Base-by-base conservation (phyloP, 768 basidiomycete species). In the Tricholoma terreum region DNA sequence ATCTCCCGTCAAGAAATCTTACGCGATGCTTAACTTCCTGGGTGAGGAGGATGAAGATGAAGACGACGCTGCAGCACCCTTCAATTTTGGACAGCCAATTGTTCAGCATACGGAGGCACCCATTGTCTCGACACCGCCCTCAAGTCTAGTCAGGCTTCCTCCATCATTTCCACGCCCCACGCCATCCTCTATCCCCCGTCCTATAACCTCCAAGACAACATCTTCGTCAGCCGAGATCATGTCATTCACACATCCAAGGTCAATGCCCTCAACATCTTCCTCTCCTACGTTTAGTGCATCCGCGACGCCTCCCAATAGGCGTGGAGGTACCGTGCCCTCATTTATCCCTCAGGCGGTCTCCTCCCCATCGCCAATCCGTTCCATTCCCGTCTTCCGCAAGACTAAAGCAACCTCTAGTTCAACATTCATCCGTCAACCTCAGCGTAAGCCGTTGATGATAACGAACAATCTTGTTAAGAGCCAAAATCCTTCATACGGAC, bases 341-440 rank as follows among this genome's bases (percentile, higher is more conserved):
- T 84, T 84, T 63, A 86, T 88, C 49, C 85, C 86, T 43, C 87
- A 87, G 57, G 77, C 80, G 7, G 70, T 79, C 38, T 68, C 75
- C 17, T 77, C 81, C 1, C 78, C 81, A 17, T 76, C 77, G 5
- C 78, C 79, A 2, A 68, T 69, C 36, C 73, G 71, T 40, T 63
- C 59, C 24, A 59, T 62, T 19, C 54, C 66, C 38, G 61, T 61
- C 34, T 63, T 55, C 58, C 66, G 61, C 21, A 76, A 69, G 61
- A 65, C 64, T 64, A 78, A 72, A 61, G 56, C 63, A 10, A 57
- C 68, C 12, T 68, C 74, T 22, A 66, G 64, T 11, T 71, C 76
- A 35, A 80, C 77, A 8, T 80, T 78, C 57, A 77, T 77, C 58
- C 79, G 73, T 38, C 78, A 77, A 56, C 78, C 76, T 12, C 65